Evolutionary conservation across 495 filamentous ascomycete species (phyloP).

Genomic region (Lichina pygmaea): DNA sequence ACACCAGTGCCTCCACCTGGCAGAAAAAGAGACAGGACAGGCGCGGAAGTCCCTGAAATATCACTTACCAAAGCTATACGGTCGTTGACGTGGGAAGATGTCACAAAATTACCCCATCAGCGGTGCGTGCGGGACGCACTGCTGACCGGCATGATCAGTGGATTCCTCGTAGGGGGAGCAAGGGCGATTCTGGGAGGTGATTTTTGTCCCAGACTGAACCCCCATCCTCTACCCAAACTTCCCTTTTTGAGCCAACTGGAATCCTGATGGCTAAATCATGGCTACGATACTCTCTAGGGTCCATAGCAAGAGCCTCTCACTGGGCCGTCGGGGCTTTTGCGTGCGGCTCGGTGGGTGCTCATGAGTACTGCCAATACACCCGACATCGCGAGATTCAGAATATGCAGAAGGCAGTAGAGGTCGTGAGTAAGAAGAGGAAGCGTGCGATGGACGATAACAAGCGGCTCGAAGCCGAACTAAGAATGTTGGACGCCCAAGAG

Average conservation of each 20-base stretch:
- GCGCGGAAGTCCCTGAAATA: conserved; percentile 17
- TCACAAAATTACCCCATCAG: conserved; percentile 43
- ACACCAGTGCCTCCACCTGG: no score
- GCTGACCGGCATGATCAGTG: conserved; percentile 54
- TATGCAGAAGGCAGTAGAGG: conserved; percentile 53
- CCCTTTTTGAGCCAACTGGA: background rate
- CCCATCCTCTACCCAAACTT: background rate
- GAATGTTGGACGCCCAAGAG: no score
- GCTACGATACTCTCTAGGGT: conserved; percentile 10
- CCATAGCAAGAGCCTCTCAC: conserved; percentile 34
- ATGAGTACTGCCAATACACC: conserved; percentile 56
- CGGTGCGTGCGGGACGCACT: conserved; percentile 68
- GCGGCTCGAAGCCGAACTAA: no score
- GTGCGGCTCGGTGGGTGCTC: conserved; percentile 30
- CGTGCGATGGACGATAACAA: no score
- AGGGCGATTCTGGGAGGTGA: conserved; percentile 51
- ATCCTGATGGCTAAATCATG: conserved; percentile 1
- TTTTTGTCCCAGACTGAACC: conserved; percentile 1
- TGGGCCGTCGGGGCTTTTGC: conserved; percentile 64
- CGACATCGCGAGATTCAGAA: conserved; percentile 45
- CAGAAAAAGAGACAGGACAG: conserved; percentile 14
- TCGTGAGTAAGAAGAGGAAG: conserved; percentile 9
- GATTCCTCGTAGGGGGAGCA: conserved; percentile 43
- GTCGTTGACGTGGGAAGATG: conserved; percentile 38
- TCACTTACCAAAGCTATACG: conserved; percentile 35